Evolutionary conservation across 306 rosid genomes (phyloP).

Genomic region (Trichosanthes cucumerina): DNA sequence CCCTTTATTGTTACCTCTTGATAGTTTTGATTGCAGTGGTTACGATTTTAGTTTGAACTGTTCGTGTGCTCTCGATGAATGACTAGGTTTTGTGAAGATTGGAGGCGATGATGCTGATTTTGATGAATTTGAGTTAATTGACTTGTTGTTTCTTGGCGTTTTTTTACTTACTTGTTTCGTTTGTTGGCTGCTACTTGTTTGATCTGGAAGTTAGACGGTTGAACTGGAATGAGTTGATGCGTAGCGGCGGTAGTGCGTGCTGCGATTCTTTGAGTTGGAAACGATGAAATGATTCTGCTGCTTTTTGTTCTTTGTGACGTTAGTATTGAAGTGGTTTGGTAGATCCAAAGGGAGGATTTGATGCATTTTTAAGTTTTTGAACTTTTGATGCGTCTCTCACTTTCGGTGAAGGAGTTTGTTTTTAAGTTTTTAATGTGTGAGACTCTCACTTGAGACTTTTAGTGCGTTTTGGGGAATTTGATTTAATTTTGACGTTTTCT

Average conservation of each 20-base stretch:
- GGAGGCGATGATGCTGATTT: conserved; percentile 1
- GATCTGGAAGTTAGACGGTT: not conserved
- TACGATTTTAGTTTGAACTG: not conserved
- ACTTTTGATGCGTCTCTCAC: not conserved
- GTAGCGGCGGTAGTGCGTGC: not conserved
- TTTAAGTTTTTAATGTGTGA: not conserved
- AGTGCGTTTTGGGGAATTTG: not conserved
- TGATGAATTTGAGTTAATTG: not conserved
- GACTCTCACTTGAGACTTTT: not conserved
- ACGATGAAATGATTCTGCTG: not conserved
- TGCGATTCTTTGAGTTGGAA: not conserved
- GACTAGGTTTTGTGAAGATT: not conserved
- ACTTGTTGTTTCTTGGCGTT: not conserved
- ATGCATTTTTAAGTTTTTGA: not conserved
- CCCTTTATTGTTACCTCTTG: not conserved
- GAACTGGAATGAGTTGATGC: not conserved
- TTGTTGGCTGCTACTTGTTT: not conserved
- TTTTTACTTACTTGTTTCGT: not conserved
- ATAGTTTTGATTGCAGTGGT: not conserved
- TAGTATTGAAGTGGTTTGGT: not conserved
- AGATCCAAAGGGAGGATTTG: not conserved
- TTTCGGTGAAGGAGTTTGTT: not conserved
- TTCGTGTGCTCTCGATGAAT: not conserved
- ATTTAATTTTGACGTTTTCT: not conserved
- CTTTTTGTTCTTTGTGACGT: not conserved